A percentile compares a stretch with the other conserved stretches of the same genome.
These are phyloP conservation scores for Paramecium sonneborni DNA, from an alignment of 73 alveolate genomes.

Conservation along the genomic window DNA sequence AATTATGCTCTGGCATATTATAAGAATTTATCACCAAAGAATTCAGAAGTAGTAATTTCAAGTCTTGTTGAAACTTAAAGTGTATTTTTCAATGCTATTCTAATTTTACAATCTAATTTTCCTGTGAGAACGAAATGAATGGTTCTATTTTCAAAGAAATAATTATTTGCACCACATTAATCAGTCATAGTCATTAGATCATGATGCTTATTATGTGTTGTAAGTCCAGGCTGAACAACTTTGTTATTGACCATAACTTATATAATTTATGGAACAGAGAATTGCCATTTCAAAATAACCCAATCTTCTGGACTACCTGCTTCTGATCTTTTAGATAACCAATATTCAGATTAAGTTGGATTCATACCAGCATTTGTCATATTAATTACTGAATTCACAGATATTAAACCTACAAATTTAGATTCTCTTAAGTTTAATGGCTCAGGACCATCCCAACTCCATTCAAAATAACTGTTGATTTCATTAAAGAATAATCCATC, in stretches of 20 bases:
- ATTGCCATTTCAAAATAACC: conserved; percentile 15
- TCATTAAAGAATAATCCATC: conserved; percentile 65
- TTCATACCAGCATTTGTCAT: conserved; percentile 58
- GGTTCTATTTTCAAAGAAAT: conserved; percentile 57
- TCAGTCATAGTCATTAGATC: conserved; percentile 51
- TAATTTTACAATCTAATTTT: conserved; percentile 16
- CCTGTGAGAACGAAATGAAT: conserved; percentile 59
- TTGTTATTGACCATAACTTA: not conserved
- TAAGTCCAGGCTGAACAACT: conserved; percentile 20
- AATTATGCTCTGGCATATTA: conserved; percentile 31
- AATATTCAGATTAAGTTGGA: conserved; percentile 46
- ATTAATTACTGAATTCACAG: conserved; percentile 12
- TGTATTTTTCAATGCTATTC: not conserved
- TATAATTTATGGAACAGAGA: conserved; percentile 32
- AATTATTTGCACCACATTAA: conserved; percentile 63
- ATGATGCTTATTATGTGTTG: not conserved
- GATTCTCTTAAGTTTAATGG: conserved; percentile 61
- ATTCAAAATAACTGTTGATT: conserved; percentile 51
- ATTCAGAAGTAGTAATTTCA: not conserved
- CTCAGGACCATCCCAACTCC: conserved; percentile 70
- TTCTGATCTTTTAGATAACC: conserved; percentile 30
- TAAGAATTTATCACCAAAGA: conserved; percentile 41
- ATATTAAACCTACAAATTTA: conserved; percentile 23
- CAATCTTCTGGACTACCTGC: conserved; percentile 43
- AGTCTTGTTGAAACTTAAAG: conserved; percentile 37